Percentiles rank a stretch among this genome's conserved stretches.
These are phyloP conservation scores for Cryptosporidium tyzzeri DNA, from an alignment of 169 alveolate species.

Conservation along the genomic window DNA sequence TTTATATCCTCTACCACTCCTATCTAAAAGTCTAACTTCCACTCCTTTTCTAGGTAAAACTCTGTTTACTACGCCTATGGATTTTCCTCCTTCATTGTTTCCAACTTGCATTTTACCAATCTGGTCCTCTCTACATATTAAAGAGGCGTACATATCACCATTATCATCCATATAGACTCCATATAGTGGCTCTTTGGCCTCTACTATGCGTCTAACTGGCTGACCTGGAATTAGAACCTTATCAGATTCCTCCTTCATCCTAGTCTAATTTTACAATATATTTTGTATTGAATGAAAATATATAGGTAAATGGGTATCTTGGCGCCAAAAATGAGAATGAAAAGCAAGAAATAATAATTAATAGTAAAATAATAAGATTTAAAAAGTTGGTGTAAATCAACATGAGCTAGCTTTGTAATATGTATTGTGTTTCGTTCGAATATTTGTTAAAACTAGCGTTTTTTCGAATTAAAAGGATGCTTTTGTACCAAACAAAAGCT, in stretches of 20 bases:
- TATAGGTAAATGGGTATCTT: background rate
- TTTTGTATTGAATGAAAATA: background rate
- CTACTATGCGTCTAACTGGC: background rate
- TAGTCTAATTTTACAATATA: background rate
- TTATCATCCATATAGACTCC: slow-evolving; percentile 32
- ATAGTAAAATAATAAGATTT: too few relatives aligned
- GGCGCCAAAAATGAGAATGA: slow-evolving; percentile 5
- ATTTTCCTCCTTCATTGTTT: slow-evolving; percentile 22
- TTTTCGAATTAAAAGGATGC: too few relatives aligned
- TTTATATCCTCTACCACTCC: slow-evolving; percentile 23
- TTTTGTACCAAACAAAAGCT: background rate
- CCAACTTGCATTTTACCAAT: background rate
- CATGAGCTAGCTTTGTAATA: background rate
- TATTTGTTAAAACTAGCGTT: background rate
- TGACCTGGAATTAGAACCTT: slow-evolving; percentile 58
- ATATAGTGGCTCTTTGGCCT: background rate
- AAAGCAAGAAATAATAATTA: background rate
- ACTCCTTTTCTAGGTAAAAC: slow-evolving; percentile 66
- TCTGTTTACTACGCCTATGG: slow-evolving; percentile 50
- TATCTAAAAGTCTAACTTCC: slow-evolving; percentile 51
- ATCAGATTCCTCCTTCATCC: background rate
- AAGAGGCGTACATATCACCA: slow-evolving; percentile 26
- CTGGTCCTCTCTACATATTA: slow-evolving; percentile 42
- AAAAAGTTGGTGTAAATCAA: background rate
- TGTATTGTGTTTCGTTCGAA: too few relatives aligned